These are phyloP conservation scores for Monoraphidium neglectum DNA, from an alignment of 139 green algal genomes.

Conservation along the genomic window DNA sequence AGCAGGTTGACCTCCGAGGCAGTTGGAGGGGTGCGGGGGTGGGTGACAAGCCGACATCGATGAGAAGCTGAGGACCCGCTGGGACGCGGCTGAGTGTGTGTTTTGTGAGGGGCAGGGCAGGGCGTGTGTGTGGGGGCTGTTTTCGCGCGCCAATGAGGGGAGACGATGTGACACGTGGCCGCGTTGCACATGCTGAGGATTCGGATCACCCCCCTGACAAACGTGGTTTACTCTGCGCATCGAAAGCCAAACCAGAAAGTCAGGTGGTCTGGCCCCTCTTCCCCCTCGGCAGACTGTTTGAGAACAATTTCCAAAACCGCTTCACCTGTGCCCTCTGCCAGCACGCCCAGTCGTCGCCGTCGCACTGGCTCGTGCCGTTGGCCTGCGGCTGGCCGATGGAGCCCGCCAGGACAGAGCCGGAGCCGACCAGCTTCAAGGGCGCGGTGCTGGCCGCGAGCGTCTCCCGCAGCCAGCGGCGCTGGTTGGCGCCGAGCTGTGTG, in stretches of 20 bases:
- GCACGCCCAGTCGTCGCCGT: conserved; percentile 44
- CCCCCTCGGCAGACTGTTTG: not conserved
- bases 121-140: no score
- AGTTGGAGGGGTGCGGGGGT: not conserved
- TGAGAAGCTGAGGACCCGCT: no score
- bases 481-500: conserved; percentile 41
- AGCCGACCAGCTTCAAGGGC: conserved; percentile 46
- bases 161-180: no score
- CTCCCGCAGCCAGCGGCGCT: conserved; percentile 49
- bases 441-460: conserved; percentile 32
- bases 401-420: conserved; percentile 41
- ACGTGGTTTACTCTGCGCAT: no score
- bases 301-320: not conserved
- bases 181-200: no score
- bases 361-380: conserved; percentile 18
- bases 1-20: not conserved
- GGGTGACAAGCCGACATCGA: no score
- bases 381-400: conserved; percentile 7
- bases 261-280: no score
- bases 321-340: conserved; percentile 41
- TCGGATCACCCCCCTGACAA: no score
- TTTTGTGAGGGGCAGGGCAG: no score
- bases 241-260: no score
- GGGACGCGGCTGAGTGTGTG: no score
- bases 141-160: no score